phyloP scores from a whole-genome alignment of 1,139 yeast species.

The Yamadazyma spencermartinsiae region DNA sequence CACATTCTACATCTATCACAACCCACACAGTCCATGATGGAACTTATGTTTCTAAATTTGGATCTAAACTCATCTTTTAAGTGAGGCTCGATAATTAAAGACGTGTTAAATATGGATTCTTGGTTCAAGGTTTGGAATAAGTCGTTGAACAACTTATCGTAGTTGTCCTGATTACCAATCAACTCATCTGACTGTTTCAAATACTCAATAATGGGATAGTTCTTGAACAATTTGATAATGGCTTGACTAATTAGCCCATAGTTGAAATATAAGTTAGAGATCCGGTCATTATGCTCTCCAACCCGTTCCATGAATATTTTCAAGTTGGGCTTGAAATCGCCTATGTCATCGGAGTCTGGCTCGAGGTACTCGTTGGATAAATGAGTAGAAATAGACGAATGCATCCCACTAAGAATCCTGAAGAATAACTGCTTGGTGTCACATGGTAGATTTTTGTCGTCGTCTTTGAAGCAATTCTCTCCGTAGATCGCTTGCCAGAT shows the following conservation, averaged over 20 bases:
- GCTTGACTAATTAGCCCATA: slow-evolving; percentile 87
- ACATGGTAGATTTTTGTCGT: slow-evolving; percentile 53
- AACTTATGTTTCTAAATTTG: slow-evolving; percentile 85
- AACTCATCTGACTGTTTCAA: slow-evolving; percentile 16
- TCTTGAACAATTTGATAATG: slow-evolving; percentile 56
- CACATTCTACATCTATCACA: slow-evolving; percentile 97
- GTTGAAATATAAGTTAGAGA: slow-evolving; percentile 87
- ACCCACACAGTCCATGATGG: slow-evolving; percentile 97
- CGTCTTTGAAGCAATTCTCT: slow-evolving; percentile 72
- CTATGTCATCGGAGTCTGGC: slow-evolving; percentile 69
- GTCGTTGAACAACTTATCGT: slow-evolving; percentile 25
- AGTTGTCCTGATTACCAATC: slow-evolving; percentile 37
- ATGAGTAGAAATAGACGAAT: slow-evolving; percentile 93
- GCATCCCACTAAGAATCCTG: slow-evolving; percentile 88
- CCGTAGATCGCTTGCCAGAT: slow-evolving; percentile 93
- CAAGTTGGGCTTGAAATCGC: slow-evolving; percentile 81
- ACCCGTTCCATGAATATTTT: slow-evolving; percentile 85
- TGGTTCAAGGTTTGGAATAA: slow-evolving; percentile 19
- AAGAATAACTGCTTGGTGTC: slow-evolving; percentile 85
- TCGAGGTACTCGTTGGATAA: slow-evolving; percentile 82
- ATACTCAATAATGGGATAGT: slow-evolving; percentile 17
- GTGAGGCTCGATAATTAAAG: slow-evolving; percentile 46
- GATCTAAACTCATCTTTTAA: slow-evolving; percentile 82
- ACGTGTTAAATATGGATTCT: slow-evolving; percentile 45
- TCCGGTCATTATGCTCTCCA: slow-evolving; percentile 84